Percentiles rank a stretch among this genome's conserved stretches.
Conservation (phyloP, 768 basidiomycete genomes). For the Punctularia strigosozonata region DNA sequence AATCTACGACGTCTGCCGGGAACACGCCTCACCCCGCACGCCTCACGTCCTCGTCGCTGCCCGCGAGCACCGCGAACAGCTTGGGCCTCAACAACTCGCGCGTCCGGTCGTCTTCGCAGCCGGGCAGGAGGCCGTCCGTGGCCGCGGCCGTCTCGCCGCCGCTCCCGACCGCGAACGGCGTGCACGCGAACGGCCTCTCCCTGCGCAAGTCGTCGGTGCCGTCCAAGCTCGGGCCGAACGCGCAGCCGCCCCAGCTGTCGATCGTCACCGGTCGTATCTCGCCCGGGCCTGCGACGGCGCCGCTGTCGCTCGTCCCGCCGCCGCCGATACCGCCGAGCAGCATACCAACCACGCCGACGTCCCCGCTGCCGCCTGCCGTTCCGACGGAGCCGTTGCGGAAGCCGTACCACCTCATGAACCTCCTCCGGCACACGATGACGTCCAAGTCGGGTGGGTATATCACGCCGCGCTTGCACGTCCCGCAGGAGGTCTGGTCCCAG, state of each 20-base stretch:
- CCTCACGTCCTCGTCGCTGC: conserved; percentile 25
- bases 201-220: conserved; percentile 53
- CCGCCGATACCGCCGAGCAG: conserved; percentile 39
- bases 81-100: conserved; percentile 34
- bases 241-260: conserved; percentile 32
- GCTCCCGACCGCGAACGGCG: conserved; percentile 37
- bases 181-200: conserved; percentile 20
- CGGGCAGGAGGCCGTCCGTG: conserved; percentile 56
- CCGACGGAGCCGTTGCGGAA: conserved; percentile 67
- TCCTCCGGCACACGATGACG: conserved; percentile 69
- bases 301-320: conserved; percentile 30
- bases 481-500: conserved; percentile 85
- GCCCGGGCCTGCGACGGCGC: conserved; percentile 20
- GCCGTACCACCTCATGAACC: conserved; percentile 85
- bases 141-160: conserved; percentile 40
- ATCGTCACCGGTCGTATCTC: conserved; percentile 41
- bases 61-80: conserved; percentile 24
- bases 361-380: conserved; percentile 63
- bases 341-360: conserved; percentile 63
- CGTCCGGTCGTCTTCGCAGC: conserved; percentile 65
- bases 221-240: conserved; percentile 41
- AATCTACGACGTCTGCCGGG: conserved; percentile 23
- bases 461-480: conserved; percentile 77
- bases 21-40: conserved; percentile 17
- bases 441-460: conserved; percentile 79